Evolutionary conservation across 2,329 filamentous ascomycete species (phyloP).

Genomic region (Byssochlamys sp.): DNA sequence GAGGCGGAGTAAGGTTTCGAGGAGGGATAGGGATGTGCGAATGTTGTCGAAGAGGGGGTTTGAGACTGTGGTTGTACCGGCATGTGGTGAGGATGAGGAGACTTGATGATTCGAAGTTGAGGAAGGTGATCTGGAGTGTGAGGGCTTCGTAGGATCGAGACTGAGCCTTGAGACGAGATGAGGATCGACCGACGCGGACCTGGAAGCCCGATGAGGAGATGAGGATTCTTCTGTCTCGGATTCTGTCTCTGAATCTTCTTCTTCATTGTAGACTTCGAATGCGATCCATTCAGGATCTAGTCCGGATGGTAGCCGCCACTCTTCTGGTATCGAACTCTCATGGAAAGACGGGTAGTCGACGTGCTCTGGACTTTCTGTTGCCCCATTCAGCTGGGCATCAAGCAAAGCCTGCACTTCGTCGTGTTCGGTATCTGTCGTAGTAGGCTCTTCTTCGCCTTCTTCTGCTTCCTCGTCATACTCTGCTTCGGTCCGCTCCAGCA

Average conservation of each 20-base stretch:
- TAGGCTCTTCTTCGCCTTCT: conserved; percentile 12
- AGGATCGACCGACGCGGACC: conserved; percentile 30
- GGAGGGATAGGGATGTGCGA: conserved; percentile 63
- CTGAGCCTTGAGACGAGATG: conserved; percentile 42
- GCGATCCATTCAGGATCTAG: conserved; percentile 87
- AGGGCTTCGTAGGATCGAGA: conserved; percentile 17
- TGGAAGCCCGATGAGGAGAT: conserved; percentile 9
- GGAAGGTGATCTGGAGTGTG: conserved; percentile 3
- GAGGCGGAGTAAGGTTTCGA: conserved; percentile 80
- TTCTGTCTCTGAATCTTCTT: conserved; percentile 48
- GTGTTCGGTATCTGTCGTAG: conserved; percentile 21
- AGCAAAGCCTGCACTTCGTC: conserved; percentile 35
- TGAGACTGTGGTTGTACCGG: conserved; percentile 21
- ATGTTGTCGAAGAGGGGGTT: conserved; percentile 46
- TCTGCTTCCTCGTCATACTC: conserved; percentile 23
- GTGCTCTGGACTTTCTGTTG: background rate
- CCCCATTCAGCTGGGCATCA: conserved; percentile 27
- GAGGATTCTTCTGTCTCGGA: conserved; percentile 32
- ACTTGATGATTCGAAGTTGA: conserved; percentile 6
- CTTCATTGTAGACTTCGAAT: conserved; percentile 69
- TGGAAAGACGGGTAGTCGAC: conserved; percentile 15
- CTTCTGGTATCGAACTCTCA: conserved; percentile 26
- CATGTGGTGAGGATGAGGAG: conserved; percentile 16
- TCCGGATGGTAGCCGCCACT: conserved; percentile 59
- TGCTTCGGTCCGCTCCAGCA: conserved; percentile 42